Conservation (phyloP, 1,284 basidiomycete species). For the Ustilago bromivora region DNA sequence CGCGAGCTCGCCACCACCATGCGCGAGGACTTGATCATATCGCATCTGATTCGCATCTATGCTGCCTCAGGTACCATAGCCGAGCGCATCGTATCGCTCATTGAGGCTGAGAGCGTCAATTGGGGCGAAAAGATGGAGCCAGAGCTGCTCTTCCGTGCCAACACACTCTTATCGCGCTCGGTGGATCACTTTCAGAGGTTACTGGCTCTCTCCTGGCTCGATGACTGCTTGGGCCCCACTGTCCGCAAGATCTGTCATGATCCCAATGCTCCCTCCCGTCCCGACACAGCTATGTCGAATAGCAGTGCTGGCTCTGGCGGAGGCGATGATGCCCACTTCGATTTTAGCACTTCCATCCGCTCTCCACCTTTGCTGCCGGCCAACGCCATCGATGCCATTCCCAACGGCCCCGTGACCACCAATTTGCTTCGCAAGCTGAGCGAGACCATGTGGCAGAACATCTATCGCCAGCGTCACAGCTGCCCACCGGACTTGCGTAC, state of each 20-base stretch:
- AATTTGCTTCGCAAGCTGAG: slow-evolving; percentile 45
- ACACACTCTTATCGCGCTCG: slow-evolving; percentile 59
- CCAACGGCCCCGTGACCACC: slow-evolving; percentile 39
- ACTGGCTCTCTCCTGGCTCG: slow-evolving; percentile 54
- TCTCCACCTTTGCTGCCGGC: slow-evolving; percentile 25
- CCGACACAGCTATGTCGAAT: slow-evolving; percentile 11
- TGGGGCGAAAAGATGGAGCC: slow-evolving; percentile 50
- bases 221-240: slow-evolving; percentile 52
- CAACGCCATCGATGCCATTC: slow-evolving; percentile 32
- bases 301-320: slow-evolving; percentile 22
- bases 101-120: slow-evolving; percentile 46
- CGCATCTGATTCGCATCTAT: slow-evolving; percentile 54
- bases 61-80: slow-evolving; percentile 58
- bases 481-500: slow-evolving; percentile 59
- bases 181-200: slow-evolving; percentile 60
- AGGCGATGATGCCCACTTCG: slow-evolving; percentile 22
- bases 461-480: slow-evolving; percentile 57
- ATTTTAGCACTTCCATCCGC: slow-evolving; percentile 31
- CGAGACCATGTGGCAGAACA: slow-evolving; percentile 57
- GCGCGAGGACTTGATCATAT: slow-evolving; percentile 53
- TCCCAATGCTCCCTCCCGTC: slow-evolving; percentile 26
- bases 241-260: slow-evolving; percentile 57
- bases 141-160: slow-evolving; percentile 62
- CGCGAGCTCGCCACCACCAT: slow-evolving; percentile 43
- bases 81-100: slow-evolving; percentile 44